These are phyloP conservation scores for Aureobasidium sp. DNA, from an alignment of 2,329 filamentous ascomycete genomes.

Conservation along the genomic window DNA sequence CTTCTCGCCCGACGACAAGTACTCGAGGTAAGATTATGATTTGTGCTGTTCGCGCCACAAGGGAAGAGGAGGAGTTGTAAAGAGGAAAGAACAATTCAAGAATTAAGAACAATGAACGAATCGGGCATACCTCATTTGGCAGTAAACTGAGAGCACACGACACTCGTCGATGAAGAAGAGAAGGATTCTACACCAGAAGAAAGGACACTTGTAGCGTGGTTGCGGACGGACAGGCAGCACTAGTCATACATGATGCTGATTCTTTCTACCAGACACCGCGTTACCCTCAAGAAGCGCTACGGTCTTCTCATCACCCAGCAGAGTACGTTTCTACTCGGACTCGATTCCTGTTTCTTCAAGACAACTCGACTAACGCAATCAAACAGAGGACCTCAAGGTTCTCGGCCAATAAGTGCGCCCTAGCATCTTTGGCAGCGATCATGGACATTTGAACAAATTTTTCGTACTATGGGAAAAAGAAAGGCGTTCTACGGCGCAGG, in stretches of 20 bases:
- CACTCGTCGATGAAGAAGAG: background rate
- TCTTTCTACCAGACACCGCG: constrained; percentile 60
- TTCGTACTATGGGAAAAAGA: constrained; percentile 3
- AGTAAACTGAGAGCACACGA: background rate
- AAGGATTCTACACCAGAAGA: too few species aligned
- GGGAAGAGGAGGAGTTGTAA: background rate
- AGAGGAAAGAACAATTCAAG: too few species aligned
- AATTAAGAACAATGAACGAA: too few species aligned
- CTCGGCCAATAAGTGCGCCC: constrained; percentile 10
- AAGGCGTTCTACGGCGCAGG: constrained; percentile 10
- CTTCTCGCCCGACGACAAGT: constrained; percentile 98
- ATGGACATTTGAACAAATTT: background rate
- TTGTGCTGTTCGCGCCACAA: background rate
- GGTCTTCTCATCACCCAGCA: constrained; percentile 76
- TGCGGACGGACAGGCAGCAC: too few species aligned
- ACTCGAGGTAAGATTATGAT: constrained; percentile 54
- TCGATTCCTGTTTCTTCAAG: background rate
- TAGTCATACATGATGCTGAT: too few species aligned
- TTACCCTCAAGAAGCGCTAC: constrained; percentile 91
- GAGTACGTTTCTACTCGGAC: background rate
- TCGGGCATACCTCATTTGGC: too few species aligned
- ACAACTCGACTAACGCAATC: background rate
- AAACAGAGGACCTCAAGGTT: constrained; percentile 13
- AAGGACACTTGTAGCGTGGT: too few species aligned
- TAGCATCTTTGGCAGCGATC: background rate